Evolutionary conservation across 441 rosid species (phyloP).

Genomic region (Monsonia emarginata): DNA sequence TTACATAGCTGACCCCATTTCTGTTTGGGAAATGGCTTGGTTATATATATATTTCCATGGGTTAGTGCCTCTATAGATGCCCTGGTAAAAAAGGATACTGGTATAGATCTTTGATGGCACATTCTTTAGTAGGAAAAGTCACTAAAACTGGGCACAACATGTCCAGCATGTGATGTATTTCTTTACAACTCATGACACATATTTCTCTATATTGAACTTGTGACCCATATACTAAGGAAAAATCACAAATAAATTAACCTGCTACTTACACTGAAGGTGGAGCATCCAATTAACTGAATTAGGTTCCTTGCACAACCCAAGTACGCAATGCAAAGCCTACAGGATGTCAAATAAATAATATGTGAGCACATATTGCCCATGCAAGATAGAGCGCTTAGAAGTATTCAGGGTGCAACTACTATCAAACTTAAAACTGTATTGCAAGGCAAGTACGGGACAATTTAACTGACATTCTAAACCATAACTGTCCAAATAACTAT

Average conservation of each 20-base stretch:
- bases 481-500: not conserved
- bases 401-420: not conserved
- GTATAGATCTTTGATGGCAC: too few species aligned
- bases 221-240: not conserved
- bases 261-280: constrained; percentile 45
- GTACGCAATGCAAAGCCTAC: constrained; percentile 56
- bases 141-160: too few species aligned
- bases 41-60: not conserved
- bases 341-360: constrained; percentile 9
- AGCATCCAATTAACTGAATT: constrained; percentile 39
- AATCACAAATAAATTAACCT: not conserved
- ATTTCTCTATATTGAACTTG: not conserved
- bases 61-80: not conserved
- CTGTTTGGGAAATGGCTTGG: too few species aligned
- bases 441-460: not conserved
- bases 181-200: not conserved
- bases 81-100: too few species aligned
- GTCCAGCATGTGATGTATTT: too few species aligned
- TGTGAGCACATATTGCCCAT: not conserved
- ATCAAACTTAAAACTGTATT: not conserved
- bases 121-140: too few species aligned
- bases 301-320: constrained; percentile 63
- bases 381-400: not conserved
- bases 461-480: not conserved
- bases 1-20: too few species aligned